phyloP scores from a whole-genome alignment of 805 yeast genomes.

The Hemisphaericaspora nanyangensis region DNA sequence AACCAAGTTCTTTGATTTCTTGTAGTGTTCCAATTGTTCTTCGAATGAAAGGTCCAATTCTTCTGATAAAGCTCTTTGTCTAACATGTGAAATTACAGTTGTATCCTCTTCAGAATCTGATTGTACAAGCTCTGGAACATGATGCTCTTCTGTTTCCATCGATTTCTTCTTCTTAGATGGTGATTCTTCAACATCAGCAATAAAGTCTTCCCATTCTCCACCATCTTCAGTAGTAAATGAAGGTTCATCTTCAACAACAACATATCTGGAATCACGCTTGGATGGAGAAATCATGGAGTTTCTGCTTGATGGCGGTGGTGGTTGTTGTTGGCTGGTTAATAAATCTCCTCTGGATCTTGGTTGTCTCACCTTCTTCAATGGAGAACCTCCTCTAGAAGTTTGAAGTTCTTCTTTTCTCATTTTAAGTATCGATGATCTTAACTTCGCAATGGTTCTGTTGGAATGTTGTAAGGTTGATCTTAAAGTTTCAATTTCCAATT shows the following conservation, averaged over 20 bases:
- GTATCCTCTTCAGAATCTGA: conserved; percentile 20
- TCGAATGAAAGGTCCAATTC: conserved; percentile 13
- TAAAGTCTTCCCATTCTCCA: conserved; percentile 39
- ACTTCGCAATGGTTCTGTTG: conserved; percentile 55
- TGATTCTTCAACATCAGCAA: conserved; percentile 20
- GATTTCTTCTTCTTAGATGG: conserved; percentile 6
- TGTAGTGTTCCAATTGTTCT: conserved; percentile 30
- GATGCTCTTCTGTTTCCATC: conserved; percentile 8
- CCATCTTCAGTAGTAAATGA: conserved; percentile 10
- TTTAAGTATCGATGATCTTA: conserved; percentile 49
- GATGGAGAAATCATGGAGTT: conserved; percentile 29
- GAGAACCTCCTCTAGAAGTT: background rate
- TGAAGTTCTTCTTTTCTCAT: conserved; percentile 29
- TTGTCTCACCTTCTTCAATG: conserved; percentile 8
- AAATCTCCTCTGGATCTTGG: conserved; percentile 10
- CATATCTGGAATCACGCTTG: conserved; percentile 31
- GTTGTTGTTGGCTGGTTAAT: background rate
- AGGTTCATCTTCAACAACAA: conserved; percentile 16
- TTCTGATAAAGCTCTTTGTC: conserved; percentile 12
- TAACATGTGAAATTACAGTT: background rate
- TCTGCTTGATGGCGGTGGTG: conserved; percentile 14
- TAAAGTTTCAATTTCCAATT: conserved; percentile 63
- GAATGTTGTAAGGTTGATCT: conserved; percentile 63
- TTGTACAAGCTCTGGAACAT: conserved; percentile 24
- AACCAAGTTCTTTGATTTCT: conserved; percentile 28